Percentiles rank a stretch among this genome's conserved stretches.
Conservation (phyloP, 2,329 filamentous ascomycete genomes). For the Pestalotiopsis sp. region DNA sequence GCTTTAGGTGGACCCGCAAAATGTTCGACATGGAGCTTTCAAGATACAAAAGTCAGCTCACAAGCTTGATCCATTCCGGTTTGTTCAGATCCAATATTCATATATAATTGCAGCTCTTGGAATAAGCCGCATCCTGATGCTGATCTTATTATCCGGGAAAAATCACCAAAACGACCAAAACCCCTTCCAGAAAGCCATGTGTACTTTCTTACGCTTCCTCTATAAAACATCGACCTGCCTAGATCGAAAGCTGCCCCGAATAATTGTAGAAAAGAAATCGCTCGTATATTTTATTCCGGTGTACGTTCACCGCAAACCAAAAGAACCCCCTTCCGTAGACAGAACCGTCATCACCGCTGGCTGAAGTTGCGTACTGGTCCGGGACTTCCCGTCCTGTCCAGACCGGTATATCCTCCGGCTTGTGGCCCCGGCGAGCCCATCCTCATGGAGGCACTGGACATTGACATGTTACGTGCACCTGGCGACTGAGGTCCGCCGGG, state of each 20-base stretch:
- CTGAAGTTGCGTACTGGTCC: not conserved
- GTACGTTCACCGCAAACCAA: not conserved
- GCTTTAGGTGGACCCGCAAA: not conserved
- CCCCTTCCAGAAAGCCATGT: no score
- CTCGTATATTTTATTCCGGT: not conserved
- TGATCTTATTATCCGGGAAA: not conserved
- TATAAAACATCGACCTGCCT: not conserved
- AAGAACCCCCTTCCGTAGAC: not conserved
- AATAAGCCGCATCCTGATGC: not conserved
- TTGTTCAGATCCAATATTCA: no score
- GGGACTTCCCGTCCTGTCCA: slow-evolving; percentile 25
- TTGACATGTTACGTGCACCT: slow-evolving; percentile 25
- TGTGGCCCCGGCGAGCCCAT: slow-evolving; percentile 1
- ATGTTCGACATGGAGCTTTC: not conserved
- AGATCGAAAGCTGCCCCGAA: not conserved
- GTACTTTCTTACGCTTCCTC: not conserved
- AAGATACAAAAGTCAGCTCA: not conserved
- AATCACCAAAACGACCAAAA: not conserved
- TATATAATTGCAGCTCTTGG: not conserved
- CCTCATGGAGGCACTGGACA: not conserved
- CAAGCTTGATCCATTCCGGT: no score
- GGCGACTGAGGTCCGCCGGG: slow-evolving; percentile 25
- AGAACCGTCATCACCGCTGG: not conserved
- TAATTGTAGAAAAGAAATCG: not conserved
- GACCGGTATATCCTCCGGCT: slow-evolving; percentile 18